Base-by-base conservation (phyloP, 805 yeast genomes). In the Candida argentea region DNA sequence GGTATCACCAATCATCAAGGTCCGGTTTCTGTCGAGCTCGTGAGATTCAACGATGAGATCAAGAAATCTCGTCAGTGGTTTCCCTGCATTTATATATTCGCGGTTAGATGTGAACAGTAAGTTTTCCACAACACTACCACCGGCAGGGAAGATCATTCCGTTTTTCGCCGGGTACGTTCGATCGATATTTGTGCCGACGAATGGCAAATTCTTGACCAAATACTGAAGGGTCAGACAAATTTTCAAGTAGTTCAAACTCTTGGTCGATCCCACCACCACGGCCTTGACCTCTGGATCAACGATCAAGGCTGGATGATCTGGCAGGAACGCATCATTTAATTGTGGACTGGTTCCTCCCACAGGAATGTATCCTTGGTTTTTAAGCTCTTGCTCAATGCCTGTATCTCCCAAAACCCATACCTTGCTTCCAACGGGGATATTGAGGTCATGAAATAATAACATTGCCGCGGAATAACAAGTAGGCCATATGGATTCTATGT, bases 1-100 rank as follows among this genome's bases (percentile, higher is more conserved):
- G 4, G 65, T 59, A 33, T 59, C 65, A 8, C 65, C 65, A 6
- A 58, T 51, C 65, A 59, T 58, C 25, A 58, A 33, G 3, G 65
- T 54, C 19, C 38, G 44, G 12, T 27, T 31, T 18, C 38, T 43
- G 14, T 48, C 49, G 37, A 54, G 57, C 9, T 43, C 42, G 24
- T 43, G 45, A 14, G 41, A 43, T 4, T 38, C 34, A 20, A 59
- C 29, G 12, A 59, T 52, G 6, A 48, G 36, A 13, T 57, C 51
- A 22, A 59, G 35, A 17, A 59, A 46, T 7, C 41, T 33, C 2
- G 43, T 27, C 32, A 60, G 53, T 10, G 65, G 65, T 38, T 59
- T 59, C 3, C 65, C 65, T 5, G 57, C 61, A 28, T 55, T 46
- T 10, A 55, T 40, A 27, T 44, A 53, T 4, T 53, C 53, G 20